Percentiles rank a stretch among this genome's conserved stretches.
phyloP scores from a whole-genome alignment of 129 eudicot genomes.

The Dittrichia graveolens region DNA sequence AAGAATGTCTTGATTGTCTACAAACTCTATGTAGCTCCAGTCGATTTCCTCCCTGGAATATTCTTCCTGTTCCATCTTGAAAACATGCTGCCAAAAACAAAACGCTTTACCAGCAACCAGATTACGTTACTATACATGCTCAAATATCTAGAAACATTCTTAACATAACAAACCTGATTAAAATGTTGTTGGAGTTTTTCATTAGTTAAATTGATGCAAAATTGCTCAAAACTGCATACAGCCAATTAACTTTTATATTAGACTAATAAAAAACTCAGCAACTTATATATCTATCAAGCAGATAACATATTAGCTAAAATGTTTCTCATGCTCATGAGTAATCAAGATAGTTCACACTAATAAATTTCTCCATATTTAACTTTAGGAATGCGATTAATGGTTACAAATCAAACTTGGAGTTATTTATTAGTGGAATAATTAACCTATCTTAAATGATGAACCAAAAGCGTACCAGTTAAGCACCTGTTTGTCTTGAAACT shows the following conservation, averaged over 20 bases:
- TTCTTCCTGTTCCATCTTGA: conserved; percentile 98
- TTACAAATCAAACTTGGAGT: conserved; percentile 3
- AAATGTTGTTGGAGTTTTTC: conserved; percentile 98
- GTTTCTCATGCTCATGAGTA: conserved; percentile 10
- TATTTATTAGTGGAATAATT: conserved; percentile 30
- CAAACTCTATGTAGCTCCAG: conserved; percentile 94
- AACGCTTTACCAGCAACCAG: conserved; percentile 21
- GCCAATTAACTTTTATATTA: conserved; percentile 13
- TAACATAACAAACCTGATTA: conserved; percentile 68
- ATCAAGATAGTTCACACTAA: background rate
- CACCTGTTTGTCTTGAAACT: conserved; percentile 99
- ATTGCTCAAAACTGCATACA: conserved; percentile 92
- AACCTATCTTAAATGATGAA: conserved; percentile 44
- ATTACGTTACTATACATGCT: conserved; percentile 21
- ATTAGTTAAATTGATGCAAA: conserved; percentile 86
- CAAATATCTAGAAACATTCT: conserved; percentile 2
- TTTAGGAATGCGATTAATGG: background rate
- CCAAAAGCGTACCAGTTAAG: conserved; percentile 97
- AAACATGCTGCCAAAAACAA: conserved; percentile 75
- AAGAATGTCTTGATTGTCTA: conserved; percentile 86
- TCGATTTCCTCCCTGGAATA: conserved; percentile 84
- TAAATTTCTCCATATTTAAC: background rate
- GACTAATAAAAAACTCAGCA: conserved; percentile 22
- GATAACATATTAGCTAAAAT: conserved; percentile 16
- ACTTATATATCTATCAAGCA: conserved; percentile 12